Conservation (phyloP, 2,329 filamentous ascomycete genomes). For the Botryotinia convoluta region DNA sequence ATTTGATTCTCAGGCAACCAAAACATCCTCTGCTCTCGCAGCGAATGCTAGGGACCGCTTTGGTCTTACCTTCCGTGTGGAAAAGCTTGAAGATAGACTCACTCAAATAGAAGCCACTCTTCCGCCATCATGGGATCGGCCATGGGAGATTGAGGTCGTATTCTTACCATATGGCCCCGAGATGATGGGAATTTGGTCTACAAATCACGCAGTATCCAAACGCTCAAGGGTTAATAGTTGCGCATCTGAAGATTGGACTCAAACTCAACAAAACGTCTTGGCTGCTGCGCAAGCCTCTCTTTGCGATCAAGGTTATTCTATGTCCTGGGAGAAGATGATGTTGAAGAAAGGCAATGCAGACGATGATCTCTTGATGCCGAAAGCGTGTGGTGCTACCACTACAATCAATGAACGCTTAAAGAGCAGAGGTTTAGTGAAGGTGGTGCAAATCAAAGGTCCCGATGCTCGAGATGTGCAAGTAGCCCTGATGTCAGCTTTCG, state of each 20-base stretch:
- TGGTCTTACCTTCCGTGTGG: conserved; percentile 44
- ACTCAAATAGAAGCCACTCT: conserved; percentile 32
- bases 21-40: conserved; percentile 40
- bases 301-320: conserved; percentile 27
- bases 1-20: conserved; percentile 37
- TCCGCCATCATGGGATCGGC: conserved; percentile 58
- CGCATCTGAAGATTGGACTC: conserved; percentile 48
- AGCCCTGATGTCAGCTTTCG: conserved; percentile 62
- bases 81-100: conserved; percentile 45
- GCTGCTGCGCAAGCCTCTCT: conserved; percentile 34
- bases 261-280: conserved; percentile 36
- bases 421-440: conserved; percentile 69
- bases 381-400: conserved; percentile 63
- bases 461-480: conserved; percentile 67
- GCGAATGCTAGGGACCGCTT: conserved; percentile 39
- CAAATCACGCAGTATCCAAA: conserved; percentile 41
- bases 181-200: conserved; percentile 53
- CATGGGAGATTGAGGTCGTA: conserved; percentile 75
- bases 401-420: conserved; percentile 67
- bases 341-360: background rate
- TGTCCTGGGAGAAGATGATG: conserved; percentile 31
- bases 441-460: conserved; percentile 57
- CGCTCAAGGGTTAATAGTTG: conserved; percentile 39
- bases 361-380: conserved; percentile 46
- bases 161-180: conserved; percentile 65